Evolutionary conservation across 208 protist species (phyloP).

Genomic region (Trypanosoma scelopori): DNA sequence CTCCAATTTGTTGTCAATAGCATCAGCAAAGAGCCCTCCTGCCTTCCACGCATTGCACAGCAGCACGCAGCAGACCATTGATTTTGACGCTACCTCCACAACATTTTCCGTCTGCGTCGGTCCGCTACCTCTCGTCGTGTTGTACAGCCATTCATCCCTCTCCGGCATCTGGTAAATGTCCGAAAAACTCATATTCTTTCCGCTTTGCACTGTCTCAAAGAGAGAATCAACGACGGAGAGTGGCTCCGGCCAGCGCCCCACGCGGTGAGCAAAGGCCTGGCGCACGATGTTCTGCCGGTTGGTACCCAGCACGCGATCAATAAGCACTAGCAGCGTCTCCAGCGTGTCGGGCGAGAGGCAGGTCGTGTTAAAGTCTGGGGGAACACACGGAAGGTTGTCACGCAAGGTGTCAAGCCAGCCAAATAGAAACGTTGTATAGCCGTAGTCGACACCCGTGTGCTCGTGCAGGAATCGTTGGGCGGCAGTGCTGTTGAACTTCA

Average conservation of each 20-base stretch:
- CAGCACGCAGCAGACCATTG: conserved; percentile 38
- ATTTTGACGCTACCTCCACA: conserved; percentile 5
- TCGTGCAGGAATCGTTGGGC: conserved; percentile 8
- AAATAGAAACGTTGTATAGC: conserved; percentile 27
- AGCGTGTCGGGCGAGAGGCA: conserved; percentile 18
- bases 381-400: conserved; percentile 31
- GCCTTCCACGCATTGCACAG: conserved; percentile 30
- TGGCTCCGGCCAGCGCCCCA: neutral
- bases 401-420: conserved; percentile 32
- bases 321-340: conserved; percentile 15
- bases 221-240: conserved; percentile 13
- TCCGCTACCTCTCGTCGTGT: conserved; percentile 21
- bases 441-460: conserved; percentile 25
- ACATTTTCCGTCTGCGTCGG: neutral
- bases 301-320: neutral
- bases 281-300: conserved; percentile 13
- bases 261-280: conserved; percentile 22
- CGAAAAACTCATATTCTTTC: conserved; percentile 16
- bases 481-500: conserved; percentile 27
- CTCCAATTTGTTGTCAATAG: conserved; percentile 11
- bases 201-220: conserved; percentile 11
- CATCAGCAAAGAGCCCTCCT: conserved; percentile 23
- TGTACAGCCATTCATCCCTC: conserved; percentile 27
- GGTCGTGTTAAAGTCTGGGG: conserved; percentile 14
- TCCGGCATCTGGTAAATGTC: conserved; percentile 24